Conservation (phyloP, 225 moss, liverwort and hornwort species). For the Polytrichum formosum region DNA sequence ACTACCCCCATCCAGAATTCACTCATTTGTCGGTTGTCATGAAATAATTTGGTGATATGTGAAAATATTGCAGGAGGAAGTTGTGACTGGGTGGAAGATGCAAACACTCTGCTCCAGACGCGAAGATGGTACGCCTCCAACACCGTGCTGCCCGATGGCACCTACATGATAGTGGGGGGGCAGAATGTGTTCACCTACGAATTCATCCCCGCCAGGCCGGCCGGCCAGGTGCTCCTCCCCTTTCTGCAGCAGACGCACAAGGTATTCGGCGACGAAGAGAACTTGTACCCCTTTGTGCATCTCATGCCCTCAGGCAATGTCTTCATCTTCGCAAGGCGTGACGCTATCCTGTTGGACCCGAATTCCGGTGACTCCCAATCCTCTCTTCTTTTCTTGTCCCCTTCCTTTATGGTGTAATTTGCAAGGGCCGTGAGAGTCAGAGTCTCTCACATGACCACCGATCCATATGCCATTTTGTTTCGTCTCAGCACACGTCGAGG, state of each 20-base stretch:
- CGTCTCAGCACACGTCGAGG: too few relatives aligned
- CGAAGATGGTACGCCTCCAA: slow-evolving; percentile 42
- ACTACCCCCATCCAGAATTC: too few relatives aligned
- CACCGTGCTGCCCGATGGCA: slow-evolving; percentile 28
- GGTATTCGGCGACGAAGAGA: slow-evolving; percentile 17
- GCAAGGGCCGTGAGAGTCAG: too few relatives aligned
- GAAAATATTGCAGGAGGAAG: slow-evolving; percentile 6
- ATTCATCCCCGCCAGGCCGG: slow-evolving; percentile 25
- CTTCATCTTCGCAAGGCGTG: slow-evolving; percentile 36
- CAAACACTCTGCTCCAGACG: slow-evolving; percentile 11
- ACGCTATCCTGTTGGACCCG: slow-evolving; percentile 27
- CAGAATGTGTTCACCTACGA: slow-evolving; percentile 31
- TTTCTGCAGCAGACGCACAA: slow-evolving; percentile 25
- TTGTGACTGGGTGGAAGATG: slow-evolving; percentile 40
- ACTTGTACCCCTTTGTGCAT: slow-evolving; percentile 42
- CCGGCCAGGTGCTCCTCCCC: slow-evolving; percentile 24
- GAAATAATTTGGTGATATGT: neutral
- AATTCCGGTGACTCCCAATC: slow-evolving; percentile 5
- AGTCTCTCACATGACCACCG: too few relatives aligned
- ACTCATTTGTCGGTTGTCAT: neutral
- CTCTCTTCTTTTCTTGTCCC: neutral
- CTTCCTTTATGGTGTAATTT: too few relatives aligned
- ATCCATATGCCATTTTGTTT: too few relatives aligned
- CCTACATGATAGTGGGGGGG: slow-evolving; percentile 38
- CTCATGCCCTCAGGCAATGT: slow-evolving; percentile 28